Percentiles rank a stretch among this genome's conserved stretches.
Conservation (phyloP, 23 red algal genomes). For the Pyropia yezoensis region DNA sequence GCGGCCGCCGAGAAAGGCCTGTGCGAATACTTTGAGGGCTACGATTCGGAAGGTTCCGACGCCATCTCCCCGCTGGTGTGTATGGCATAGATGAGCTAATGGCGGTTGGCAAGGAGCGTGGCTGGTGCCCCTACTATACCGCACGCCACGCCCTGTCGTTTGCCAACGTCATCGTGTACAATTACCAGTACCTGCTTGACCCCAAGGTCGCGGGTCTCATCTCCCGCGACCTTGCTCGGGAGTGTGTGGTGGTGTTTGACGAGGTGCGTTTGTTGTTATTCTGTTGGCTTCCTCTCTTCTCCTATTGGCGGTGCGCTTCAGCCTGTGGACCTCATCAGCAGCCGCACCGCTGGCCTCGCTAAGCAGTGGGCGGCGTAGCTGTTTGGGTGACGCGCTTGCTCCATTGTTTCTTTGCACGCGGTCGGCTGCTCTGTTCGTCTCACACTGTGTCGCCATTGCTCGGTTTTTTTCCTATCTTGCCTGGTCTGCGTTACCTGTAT, state of each 20-base stretch:
- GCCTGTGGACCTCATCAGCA: too few relatives aligned
- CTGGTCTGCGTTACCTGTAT: too few relatives aligned
- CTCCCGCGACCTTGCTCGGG: conserved; percentile 59
- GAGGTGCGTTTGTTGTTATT: conserved; percentile 10
- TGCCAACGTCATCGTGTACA: conserved; percentile 98
- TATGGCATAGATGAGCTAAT: conserved; percentile 78
- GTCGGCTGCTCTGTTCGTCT: too few relatives aligned
- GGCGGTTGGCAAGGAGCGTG: conserved; percentile 53
- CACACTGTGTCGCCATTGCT: too few relatives aligned
- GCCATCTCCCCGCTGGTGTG: conserved; percentile 76
- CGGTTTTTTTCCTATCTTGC: too few relatives aligned
- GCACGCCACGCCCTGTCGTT: conserved; percentile 68
- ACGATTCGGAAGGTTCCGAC: conserved; percentile 54
- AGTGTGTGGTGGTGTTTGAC: conserved; percentile 97
- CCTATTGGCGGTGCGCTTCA: too few relatives aligned
- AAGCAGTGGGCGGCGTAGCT: too few relatives aligned
- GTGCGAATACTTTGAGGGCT: conserved; percentile 89
- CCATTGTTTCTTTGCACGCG: too few relatives aligned
- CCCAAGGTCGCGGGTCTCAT: conserved; percentile 92
- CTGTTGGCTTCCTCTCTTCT: too few relatives aligned
- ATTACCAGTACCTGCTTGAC: conserved; percentile 98
- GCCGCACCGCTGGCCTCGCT: too few relatives aligned
- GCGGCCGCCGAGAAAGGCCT: conserved; percentile 9
- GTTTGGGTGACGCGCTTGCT: too few relatives aligned
- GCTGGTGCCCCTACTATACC: conserved; percentile 96